A percentile compares a stretch with the other conserved stretches of the same genome.
phyloP scores from a whole-genome alignment of 371 early-diverging fungal genomes.

The Ordospora pajunii region DNA sequence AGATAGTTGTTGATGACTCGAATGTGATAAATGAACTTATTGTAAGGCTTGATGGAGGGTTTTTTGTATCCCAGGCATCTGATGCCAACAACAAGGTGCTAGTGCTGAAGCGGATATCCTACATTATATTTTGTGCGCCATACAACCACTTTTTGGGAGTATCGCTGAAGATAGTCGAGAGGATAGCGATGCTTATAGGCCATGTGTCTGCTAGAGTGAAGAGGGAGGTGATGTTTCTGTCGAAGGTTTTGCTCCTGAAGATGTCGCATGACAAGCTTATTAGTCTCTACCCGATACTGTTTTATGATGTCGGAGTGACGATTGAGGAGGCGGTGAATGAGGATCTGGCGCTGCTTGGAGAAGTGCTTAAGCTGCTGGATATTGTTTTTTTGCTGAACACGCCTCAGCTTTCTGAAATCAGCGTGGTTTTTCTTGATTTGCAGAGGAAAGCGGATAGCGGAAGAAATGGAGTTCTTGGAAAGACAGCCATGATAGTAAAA shows the following conservation, averaged over 20 bases:
- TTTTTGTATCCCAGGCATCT: constrained; percentile 46
- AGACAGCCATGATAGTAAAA: too few species aligned
- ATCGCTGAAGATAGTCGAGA: constrained; percentile 33
- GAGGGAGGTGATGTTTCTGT: constrained; percentile 32
- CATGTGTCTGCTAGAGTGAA: constrained; percentile 11
- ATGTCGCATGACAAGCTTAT: constrained; percentile 35
- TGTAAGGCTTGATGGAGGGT: constrained; percentile 25
- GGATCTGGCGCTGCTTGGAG: not conserved
- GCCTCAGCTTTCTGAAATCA: constrained; percentile 37
- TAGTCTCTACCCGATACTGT: constrained; percentile 46
- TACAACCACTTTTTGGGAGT: constrained; percentile 31
- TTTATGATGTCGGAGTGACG: constrained; percentile 20
- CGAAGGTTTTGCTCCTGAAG: constrained; percentile 37
- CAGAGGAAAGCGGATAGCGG: not conserved
- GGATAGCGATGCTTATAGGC: constrained; percentile 1
- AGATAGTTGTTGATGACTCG: constrained; percentile 33
- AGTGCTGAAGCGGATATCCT: constrained; percentile 45
- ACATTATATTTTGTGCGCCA: constrained; percentile 41
- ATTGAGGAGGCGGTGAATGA: not conserved
- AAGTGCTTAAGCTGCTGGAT: constrained; percentile 37
- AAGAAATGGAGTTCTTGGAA: not conserved
- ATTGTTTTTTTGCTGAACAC: constrained; percentile 37
- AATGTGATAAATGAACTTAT: constrained; percentile 40
- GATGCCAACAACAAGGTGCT: constrained; percentile 35
- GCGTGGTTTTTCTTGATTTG: constrained; percentile 4